Evolutionary conservation across 192 early-diverging fungal species (phyloP), one percentile per base, ranked within the genome.

Genomic region (Chytriomyces sp.): DNA sequence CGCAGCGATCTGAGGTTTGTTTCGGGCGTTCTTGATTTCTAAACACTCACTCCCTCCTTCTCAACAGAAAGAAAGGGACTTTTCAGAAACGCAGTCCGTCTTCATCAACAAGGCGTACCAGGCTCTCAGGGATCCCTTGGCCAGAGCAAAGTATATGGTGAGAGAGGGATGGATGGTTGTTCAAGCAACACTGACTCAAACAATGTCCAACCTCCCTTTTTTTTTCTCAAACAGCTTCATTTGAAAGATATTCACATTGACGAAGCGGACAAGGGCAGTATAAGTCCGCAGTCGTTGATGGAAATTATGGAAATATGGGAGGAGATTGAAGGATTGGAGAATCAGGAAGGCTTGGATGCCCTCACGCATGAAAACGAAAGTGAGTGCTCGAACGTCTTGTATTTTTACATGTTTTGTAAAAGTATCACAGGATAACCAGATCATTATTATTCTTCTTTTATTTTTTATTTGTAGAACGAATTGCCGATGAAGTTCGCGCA

Each of bases 91-190:
- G 43, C 94, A 94, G 67, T 96, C 94, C 0, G 88, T 93, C 3
- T 89, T 92, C 73, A 88, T 94, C 59, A 97, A 97, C 88, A 93
- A 96, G 74, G 95, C 92, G 10, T 95, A 95, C 68, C 82, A 94
- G 24, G 90, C 91, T 18, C 82, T 97, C 24, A 80, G 87, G 45
- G 90, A 94, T 44, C 95, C 94, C 5, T 85, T 97, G n/a, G 69
- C 81, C 11, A 86, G 95, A 9, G 94, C 95, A 9, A 86, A 90
- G 57, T 97, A 97, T 50, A 83, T 97, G 71, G 80, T 87, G 76
- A 49, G 65, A 74, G 45, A 5, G 49, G 0, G 43, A 35, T 0
- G 13, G 53, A 57, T 60, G 6, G 10, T 64, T 8, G 7, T 9
- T n/a, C n/a, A 74, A 61, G 20, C 47, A 20, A 44, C 43, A 5